Conservation (phyloP, 495 filamentous ascomycete genomes). For the Penicillium waksmanii region DNA sequence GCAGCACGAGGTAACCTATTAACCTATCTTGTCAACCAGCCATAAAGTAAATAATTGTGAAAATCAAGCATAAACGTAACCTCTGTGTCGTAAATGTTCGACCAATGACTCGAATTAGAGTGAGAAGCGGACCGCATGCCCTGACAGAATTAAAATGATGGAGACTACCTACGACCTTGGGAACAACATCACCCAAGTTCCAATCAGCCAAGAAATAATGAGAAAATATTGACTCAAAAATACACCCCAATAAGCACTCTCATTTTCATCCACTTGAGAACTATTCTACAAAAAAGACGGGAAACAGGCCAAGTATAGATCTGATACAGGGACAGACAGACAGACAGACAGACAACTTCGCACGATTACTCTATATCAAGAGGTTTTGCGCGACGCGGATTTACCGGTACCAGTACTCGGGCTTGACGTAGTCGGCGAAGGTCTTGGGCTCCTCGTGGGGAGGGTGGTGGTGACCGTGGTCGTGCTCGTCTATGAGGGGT, state of each 20-base stretch:
- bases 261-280: conserved; percentile 45
- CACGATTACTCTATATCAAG: conserved; percentile 23
- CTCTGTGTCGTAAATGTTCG: no score
- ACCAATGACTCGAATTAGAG: no score
- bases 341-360: conserved; percentile 16
- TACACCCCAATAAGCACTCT: conserved; percentile 26
- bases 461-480: conserved; percentile 55
- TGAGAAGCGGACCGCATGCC: no score
- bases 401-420: conserved; percentile 81
- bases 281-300: conserved; percentile 51
- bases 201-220: not conserved
- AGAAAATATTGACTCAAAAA: conserved; percentile 14
- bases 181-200: not conserved
- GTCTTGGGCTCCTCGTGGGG: conserved; percentile 83
- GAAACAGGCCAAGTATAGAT: conserved; percentile 31
- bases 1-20: no score
- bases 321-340: conserved; percentile 27
- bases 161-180: not conserved
- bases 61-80: no score
- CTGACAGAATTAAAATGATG: no score
- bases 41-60: no score
- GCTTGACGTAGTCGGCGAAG: conserved; percentile 89
- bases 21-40: no score
- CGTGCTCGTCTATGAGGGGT: conserved; percentile 45
- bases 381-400: conserved; percentile 24